Evolutionary conservation across 768 basidiomycete species (phyloP), one percentile per base, ranked within the genome.

Genomic region (Amanita jacksonii): DNA sequence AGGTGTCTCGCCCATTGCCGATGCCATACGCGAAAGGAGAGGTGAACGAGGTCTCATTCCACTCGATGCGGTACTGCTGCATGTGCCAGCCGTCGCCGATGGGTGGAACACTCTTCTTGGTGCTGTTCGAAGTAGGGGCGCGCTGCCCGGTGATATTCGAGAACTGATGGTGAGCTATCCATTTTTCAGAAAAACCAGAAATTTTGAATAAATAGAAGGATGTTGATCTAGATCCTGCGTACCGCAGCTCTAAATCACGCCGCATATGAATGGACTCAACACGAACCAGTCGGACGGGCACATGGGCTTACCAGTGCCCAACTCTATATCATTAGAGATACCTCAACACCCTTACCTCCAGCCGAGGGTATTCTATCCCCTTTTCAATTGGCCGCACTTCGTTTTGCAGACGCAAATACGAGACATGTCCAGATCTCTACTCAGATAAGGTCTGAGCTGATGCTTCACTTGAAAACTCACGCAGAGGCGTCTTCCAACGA

Each of bases 401-500:
- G 60, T 4, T 83, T 77, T 54, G 71, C 78, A 13, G 78, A 83
- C 55, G 62, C 68, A n/a, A 76, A 72, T 39, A 83, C 80, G 6
- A 62, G 62, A 39, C 50, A 58, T 20, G 66, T 75, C 22, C 61
- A 63, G 6, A 67, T 81, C 2, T 66, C 71, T 1, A 56, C 64
- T 15, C 51, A 57, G 0, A 60, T 72, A 9, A 68, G 69, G 13
- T 54, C 65, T 23, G 51, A 57, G 1, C 62, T 81, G 27, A 68
- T 65, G 49, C 49, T 52, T 2, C 59, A 68, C 23, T 58, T 37
- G 43, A 35, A 5, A 56, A 52, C 46, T 54, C 58, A 3, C 25
- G 36, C 38, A 13, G 49, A 51, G 19, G 47, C 50, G 15, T 38
- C 51, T 5, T 24, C 22, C 23, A 20, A 18, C 13, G 10, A 28